Base-by-base conservation (phyloP, 768 basidiomycete species). In the Suillus variegatus region DNA sequence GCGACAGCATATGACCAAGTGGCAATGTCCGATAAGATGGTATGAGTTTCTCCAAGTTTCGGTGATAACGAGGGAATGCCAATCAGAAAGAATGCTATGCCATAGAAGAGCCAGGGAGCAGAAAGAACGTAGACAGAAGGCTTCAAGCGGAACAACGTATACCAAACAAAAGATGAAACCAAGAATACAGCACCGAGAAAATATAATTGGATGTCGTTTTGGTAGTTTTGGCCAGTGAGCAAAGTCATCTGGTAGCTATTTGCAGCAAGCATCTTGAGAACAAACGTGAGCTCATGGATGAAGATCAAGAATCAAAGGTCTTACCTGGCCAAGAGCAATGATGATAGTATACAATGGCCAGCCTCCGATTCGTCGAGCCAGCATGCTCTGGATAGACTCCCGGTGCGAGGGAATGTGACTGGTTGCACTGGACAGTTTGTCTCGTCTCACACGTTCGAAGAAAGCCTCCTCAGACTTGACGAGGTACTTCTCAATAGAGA, bases 181-280 rank as follows among this genome's bases (percentile, higher is more conserved):
- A 96, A 81, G 82, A 97, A 97, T 68, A 97, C 88, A 64, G 85
- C 88, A 49, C 94, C 91, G n/a, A 97, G 86, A 57, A 97, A 92
- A 73, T 97, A 97, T 10, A 96, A 84, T 71, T 95, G 92, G 36
- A 93, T 66, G 69, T 91, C 82, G 67, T 88, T 84, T 74, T 93
- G 88, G 79, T 88, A 93, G 69, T 94, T 95, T 71, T 90, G 87
- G 60, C 95, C 95, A 22, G 92, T 90, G 22, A 97, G 83, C 44
- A 97, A 79, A 20, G 94, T 96, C 72, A 97, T 92, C 78, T 97
- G 95, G 87, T 96, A 97, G 72, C 94, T 96, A 35, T 93, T 94
- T 4, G 94, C 94, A 64, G 90, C 88, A 67, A 95, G 78, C 91
- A 95, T 94, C 86, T 91, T 69, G 10, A 57, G 63, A 60, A 32